Percentiles rank a stretch among this genome's conserved stretches.
These are phyloP conservation scores for Obelidium mucronatum DNA, from an alignment of 192 early-diverging fungal species.

Conservation along the genomic window DNA sequence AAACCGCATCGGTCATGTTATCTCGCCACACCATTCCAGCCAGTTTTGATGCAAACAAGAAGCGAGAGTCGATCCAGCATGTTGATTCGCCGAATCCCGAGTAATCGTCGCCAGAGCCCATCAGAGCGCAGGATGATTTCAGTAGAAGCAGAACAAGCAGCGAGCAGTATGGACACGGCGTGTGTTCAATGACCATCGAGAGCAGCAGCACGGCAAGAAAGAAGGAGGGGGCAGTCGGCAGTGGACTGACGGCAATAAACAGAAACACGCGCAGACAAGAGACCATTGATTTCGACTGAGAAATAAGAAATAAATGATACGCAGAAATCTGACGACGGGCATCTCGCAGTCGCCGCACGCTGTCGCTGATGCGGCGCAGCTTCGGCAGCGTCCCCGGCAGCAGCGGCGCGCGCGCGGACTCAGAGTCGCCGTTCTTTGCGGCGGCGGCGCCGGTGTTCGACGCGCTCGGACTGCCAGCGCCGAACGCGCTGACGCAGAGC, in stretches of 20 bases:
- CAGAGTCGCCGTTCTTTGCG: background rate
- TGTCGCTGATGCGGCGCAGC: too few relatives aligned
- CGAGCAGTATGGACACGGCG: slow-evolving; percentile 46
- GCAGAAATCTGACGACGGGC: too few relatives aligned
- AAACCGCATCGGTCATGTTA: slow-evolving; percentile 11
- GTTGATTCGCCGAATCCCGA: slow-evolving; percentile 7
- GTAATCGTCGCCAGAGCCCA: slow-evolving; percentile 27
- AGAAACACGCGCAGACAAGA: slow-evolving; percentile 39
- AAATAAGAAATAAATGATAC: too few relatives aligned
- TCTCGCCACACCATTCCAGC: slow-evolving; percentile 17
- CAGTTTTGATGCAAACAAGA: background rate
- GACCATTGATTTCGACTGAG: slow-evolving; percentile 19
- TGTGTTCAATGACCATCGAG: slow-evolving; percentile 39
- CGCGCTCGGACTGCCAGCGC: slow-evolving; percentile 11
- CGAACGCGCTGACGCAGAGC: slow-evolving; percentile 25
- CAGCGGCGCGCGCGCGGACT: background rate
- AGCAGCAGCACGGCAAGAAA: slow-evolving; percentile 43
- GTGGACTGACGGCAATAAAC: slow-evolving; percentile 38
- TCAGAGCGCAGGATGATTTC: slow-evolving; percentile 12
- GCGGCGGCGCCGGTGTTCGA: background rate
- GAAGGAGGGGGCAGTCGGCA: slow-evolving; percentile 36
- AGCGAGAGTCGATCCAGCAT: slow-evolving; percentile 23
- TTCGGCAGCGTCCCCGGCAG: background rate
- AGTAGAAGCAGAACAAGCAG: slow-evolving; percentile 21
- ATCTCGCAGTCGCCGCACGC: too few relatives aligned